Conservation (phyloP, 2,329 filamentous ascomycete species). For the Alternaria dauci region DNA sequence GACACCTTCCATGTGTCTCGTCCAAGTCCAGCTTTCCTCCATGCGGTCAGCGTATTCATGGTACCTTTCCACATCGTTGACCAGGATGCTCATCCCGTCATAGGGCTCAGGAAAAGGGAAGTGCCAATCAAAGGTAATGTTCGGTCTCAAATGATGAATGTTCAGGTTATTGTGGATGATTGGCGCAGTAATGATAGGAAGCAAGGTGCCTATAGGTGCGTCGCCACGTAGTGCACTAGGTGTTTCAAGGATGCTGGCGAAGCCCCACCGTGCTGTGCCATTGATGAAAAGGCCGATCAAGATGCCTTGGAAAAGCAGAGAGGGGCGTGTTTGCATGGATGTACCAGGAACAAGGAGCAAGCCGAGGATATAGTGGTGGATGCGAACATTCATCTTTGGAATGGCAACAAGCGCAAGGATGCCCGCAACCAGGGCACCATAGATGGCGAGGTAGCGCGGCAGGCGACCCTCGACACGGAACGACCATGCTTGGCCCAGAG, state of each 20-base stretch:
- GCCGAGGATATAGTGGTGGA: constrained; percentile 94
- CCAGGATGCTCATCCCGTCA: constrained; percentile 79
- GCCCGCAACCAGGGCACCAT: constrained; percentile 80
- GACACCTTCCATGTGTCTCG: constrained; percentile 55
- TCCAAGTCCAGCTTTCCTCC: constrained; percentile 65
- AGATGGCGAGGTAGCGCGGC: constrained; percentile 78
- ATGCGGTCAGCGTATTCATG: constrained; percentile 68
- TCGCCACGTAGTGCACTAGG: constrained; percentile 71
- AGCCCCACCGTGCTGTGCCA: constrained; percentile 92
- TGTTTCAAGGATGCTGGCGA: constrained; percentile 87
- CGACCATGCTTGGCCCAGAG: constrained; percentile 80
- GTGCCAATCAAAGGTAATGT: constrained; percentile 71
- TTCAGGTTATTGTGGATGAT: constrained; percentile 57
- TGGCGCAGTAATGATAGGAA: constrained; percentile 59
- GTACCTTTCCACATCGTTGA: constrained; percentile 86
- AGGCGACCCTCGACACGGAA: constrained; percentile 87
- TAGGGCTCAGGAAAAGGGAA: constrained; percentile 60
- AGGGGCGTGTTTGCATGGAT: constrained; percentile 83
- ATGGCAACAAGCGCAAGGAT: constrained; percentile 75
- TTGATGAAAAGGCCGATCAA: constrained; percentile 93
- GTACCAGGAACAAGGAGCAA: constrained; percentile 89
- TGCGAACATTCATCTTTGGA: constrained; percentile 81
- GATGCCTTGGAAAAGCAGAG: constrained; percentile 86
- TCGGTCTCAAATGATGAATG: constrained; percentile 53
- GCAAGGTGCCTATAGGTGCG: constrained; percentile 62